Base-by-base conservation (phyloP, 2,329 filamentous ascomycete genomes). In the Cylindrodendrum hubeiense region DNA sequence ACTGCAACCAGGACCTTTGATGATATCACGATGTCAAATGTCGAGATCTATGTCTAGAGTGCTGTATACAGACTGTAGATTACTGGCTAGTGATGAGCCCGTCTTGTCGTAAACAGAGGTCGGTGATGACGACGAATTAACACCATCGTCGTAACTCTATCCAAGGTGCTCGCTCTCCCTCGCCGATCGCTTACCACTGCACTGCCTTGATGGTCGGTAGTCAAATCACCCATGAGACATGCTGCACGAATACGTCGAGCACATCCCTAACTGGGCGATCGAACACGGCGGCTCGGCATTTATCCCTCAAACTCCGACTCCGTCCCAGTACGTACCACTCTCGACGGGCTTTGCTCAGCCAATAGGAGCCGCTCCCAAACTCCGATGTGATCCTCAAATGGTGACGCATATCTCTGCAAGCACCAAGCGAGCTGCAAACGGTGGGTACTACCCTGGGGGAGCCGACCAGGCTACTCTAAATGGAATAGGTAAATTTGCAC, bases 261-360 rank as follows among this genome's bases (percentile, higher is more conserved):
- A 50, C 26, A 33, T 21, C 9, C 47, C 26, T 21, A 17, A 22
- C 28, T 21, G 5, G 28, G 26, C 26, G 8, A 13, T n/a, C 15
- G 6, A 37, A 37, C 15, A 9, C 19, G 10, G 9, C 47, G 47
- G 47, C 6, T 2, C 47, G 47, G 47, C n/a, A 9, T 50, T 50
- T 50, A 34, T 50, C 47, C 26, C 47, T 33, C 26, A 50, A 50
- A 50, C n/a, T 33, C 47, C 47, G 47, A n/a, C 17, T 33, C 47
- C 47, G 47, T 3, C 9, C 19, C 28, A 21, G n/a, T 30, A 50
- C 47, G 47, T 28, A 34, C 47, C 47, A 33, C 10, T 30, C 6
- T 26, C n/a, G 47, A 19, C 47, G 47, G 47, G n/a, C 47, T 50
- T 50, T 50, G 12, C 9, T 19, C n/a, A 21, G 15, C 47, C 47